Evolutionary conservation across 352 stramenopile species (phyloP).

Genomic region (Phytopythium delawarense): DNA sequence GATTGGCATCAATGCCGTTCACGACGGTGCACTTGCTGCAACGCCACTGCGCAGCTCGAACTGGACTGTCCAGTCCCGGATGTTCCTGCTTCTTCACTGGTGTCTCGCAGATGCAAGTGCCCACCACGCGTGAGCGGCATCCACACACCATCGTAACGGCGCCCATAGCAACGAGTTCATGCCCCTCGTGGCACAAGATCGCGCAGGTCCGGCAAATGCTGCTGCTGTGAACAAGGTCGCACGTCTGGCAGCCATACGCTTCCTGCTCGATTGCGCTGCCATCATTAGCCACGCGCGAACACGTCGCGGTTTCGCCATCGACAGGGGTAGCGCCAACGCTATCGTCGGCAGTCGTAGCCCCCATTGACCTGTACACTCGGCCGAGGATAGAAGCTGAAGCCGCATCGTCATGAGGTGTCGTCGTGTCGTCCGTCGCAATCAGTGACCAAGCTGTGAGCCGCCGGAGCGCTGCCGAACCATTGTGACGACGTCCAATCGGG

Average conservation of each 20-base stretch:
- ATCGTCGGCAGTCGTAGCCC: neutral
- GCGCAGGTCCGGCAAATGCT: conserved; percentile 66
- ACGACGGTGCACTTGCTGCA: conserved; percentile 84
- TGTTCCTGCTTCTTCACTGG: conserved; percentile 35
- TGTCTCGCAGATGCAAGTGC: conserved; percentile 47
- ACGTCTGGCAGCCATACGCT: conserved; percentile 79
- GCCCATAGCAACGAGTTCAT: conserved; percentile 78
- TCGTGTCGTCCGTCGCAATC: neutral
- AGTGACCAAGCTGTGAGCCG: conserved; percentile 18
- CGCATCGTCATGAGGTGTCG: neutral
- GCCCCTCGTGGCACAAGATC: conserved; percentile 72
- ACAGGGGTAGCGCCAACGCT: neutral
- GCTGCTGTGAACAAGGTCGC: conserved; percentile 62
- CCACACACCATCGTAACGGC: conserved; percentile 63
- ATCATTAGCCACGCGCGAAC: conserved; percentile 68
- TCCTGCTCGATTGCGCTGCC: conserved; percentile 79
- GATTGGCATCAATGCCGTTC: conserved; percentile 44
- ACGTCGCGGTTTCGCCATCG: conserved; percentile 12
- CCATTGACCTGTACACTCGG: conserved; percentile 3
- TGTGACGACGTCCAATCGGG: conserved; percentile 50
- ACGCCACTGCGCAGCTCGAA: conserved; percentile 57
- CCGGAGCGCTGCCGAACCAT: conserved; percentile 68
- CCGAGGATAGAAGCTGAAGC: conserved; percentile 2
- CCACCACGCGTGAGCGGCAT: conserved; percentile 50
- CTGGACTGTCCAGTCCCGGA: conserved; percentile 26